These are phyloP conservation scores for Apiospora sp. DNA, from an alignment of 2,329 filamentous ascomycete genomes.

Conservation along the genomic window DNA sequence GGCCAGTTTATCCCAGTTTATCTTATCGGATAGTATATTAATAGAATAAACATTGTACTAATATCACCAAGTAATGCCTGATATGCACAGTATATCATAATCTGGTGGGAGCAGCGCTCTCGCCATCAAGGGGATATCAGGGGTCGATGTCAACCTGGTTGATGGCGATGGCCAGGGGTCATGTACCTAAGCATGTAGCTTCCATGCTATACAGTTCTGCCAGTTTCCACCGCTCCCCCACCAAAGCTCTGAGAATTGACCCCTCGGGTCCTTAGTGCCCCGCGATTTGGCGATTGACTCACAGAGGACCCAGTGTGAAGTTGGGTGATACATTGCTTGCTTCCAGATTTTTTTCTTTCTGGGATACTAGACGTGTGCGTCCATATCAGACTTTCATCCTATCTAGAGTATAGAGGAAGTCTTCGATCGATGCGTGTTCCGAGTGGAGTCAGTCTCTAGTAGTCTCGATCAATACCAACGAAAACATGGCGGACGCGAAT, in stretches of 20 bases:
- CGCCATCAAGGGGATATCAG: no score
- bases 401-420: background rate
- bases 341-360: background rate
- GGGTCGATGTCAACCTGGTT: background rate
- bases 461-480: slow-evolving; percentile 13
- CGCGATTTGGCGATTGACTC: slow-evolving; percentile 21
- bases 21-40: no score
- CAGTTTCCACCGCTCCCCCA: slow-evolving; percentile 17
- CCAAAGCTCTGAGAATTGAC: slow-evolving; percentile 20
- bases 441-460: background rate
- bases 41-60: no score
- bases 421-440: slow-evolving; percentile 8
- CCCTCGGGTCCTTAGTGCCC: slow-evolving; percentile 20
- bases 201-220: background rate
- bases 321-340: slow-evolving; percentile 2
- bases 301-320: slow-evolving; percentile 7
- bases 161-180: background rate
- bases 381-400: background rate
- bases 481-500: slow-evolving; percentile 32
- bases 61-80: no score
- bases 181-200: background rate
- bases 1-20: no score
- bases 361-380: slow-evolving; percentile 2
- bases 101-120: no score
- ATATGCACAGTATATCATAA: no score